Conservation (phyloP, 257 asterid species). For the Solanum chilense region DNA sequence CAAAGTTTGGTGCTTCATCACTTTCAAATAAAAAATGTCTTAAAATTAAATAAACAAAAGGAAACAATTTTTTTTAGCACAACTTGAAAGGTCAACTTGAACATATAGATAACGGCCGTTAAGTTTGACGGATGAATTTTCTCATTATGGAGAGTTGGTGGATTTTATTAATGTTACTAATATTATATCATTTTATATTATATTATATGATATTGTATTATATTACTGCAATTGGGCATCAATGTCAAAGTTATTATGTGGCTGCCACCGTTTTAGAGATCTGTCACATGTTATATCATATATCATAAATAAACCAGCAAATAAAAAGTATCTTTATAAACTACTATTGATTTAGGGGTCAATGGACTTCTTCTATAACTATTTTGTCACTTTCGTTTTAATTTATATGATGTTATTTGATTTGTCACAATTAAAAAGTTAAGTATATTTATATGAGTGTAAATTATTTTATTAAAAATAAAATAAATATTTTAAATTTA, state of each 20-base stretch:
- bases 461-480: too few relatives aligned
- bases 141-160: not conserved
- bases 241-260: not conserved
- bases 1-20: not conserved
- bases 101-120: not conserved
- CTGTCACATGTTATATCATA: not conserved
- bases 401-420: too few relatives aligned
- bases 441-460: accelerated
- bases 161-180: not conserved
- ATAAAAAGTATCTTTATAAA: not conserved
- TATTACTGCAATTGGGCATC: not conserved
- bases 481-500: too few relatives aligned
- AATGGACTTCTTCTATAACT: too few relatives aligned
- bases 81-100: not conserved
- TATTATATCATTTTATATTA: too few relatives aligned
- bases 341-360: too few relatives aligned
- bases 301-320: not conserved
- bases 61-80: not conserved
- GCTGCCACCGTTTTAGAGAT: not conserved
- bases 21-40: not conserved
- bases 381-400: too few relatives aligned
- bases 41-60: not conserved
- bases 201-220: too few relatives aligned
- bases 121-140: not conserved
- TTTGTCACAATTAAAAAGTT: too few relatives aligned